Evolutionary conservation across 768 basidiomycete species (phyloP).

Genomic region (Tephrocybe sp.): DNA sequence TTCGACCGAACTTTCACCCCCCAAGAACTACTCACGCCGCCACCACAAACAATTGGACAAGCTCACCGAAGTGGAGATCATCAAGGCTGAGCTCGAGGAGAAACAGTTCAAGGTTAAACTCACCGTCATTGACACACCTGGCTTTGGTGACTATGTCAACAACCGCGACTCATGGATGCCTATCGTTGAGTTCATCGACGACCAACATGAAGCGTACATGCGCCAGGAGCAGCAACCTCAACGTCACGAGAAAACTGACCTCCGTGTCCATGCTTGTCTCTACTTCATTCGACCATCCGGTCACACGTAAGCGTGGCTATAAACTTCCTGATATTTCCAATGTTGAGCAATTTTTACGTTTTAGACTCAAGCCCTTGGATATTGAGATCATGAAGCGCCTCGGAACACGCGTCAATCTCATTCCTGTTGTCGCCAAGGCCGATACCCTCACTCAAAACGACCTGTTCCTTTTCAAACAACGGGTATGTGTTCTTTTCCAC

Average conservation of each 20-base stretch:
- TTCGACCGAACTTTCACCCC: conserved; percentile 89
- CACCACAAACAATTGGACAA: conserved; percentile 98
- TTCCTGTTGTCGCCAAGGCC: conserved; percentile 96
- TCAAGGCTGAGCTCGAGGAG: conserved; percentile 99
- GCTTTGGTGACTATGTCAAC: conserved; percentile 99
- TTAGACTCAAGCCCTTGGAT: conserved; percentile 91
- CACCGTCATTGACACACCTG: conserved; percentile 97
- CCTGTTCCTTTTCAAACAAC: conserved; percentile 87
- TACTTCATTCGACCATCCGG: conserved; percentile 97
- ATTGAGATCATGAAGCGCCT: conserved; percentile 99
- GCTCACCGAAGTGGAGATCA: conserved; percentile 96
- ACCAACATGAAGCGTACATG: conserved; percentile 95
- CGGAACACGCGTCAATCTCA: conserved; percentile 95
- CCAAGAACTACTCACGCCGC: conserved; percentile 87
- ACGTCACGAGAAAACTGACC: conserved; percentile 88
- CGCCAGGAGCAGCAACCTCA: conserved; percentile 99
- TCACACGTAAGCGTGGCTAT: conserved; percentile 70
- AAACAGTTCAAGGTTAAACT: conserved; percentile 99
- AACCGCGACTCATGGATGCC: conserved; percentile 98
- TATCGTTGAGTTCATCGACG: conserved; percentile 97
- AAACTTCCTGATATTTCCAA: conserved; percentile 3
- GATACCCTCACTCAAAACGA: conserved; percentile 96
- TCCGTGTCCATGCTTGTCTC: conserved; percentile 93
- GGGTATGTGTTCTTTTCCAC: conserved; percentile 49
- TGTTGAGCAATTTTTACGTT: conserved; percentile 1